phyloP scores from a whole-genome alignment of 352 stramenopile genomes.

The Albugo candida region DNA sequence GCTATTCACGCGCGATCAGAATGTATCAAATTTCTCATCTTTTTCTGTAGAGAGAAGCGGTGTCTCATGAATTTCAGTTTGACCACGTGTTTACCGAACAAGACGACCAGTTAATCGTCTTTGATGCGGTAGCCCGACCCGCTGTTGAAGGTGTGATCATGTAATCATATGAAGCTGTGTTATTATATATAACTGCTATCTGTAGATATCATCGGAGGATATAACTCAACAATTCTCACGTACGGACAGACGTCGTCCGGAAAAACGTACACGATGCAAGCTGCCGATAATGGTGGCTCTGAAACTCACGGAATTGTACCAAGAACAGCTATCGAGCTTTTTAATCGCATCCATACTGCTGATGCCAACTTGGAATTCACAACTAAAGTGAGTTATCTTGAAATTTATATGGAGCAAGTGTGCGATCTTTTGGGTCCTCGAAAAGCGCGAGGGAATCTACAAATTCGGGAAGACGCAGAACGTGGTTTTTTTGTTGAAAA shows the following conservation, averaged over 20 bases:
- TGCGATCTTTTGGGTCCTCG: conserved; percentile 84
- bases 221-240: conserved; percentile 43
- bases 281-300: conserved; percentile 17
- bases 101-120: too few relatives aligned
- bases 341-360: conserved; percentile 46
- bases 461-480: conserved; percentile 19
- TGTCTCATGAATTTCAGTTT: too few relatives aligned
- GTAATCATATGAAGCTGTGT: too few relatives aligned
- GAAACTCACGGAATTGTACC: conserved; percentile 15
- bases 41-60: too few relatives aligned
- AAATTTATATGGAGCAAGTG: conserved; percentile 98
- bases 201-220: conserved; percentile 21
- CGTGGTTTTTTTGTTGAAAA: too few relatives aligned
- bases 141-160: too few relatives aligned
- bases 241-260: conserved; percentile 27
- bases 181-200: too few relatives aligned
- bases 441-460: conserved; percentile 29
- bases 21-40: too few relatives aligned
- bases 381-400: conserved; percentile 92
- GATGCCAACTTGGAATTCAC: conserved; percentile 81
- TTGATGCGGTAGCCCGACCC: too few relatives aligned
- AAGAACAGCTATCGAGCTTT: conserved; percentile 19
- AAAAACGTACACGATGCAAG: conserved; percentile 35
- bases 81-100: too few relatives aligned
- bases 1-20: too few relatives aligned